Conservation (phyloP, 371 early-diverging fungal genomes). For the Vittaforma corneae region DNA sequence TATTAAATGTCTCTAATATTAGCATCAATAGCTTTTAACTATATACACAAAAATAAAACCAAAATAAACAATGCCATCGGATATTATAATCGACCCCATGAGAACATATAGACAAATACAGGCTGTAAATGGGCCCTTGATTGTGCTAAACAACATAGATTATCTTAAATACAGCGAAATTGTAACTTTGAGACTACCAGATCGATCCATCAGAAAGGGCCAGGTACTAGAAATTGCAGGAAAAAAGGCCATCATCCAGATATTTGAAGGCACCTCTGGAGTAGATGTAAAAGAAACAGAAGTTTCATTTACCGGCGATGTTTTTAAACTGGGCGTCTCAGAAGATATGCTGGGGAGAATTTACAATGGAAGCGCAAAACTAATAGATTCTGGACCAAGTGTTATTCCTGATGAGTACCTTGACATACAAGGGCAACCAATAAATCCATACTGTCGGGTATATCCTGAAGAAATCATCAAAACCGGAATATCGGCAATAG, state of each 20-base stretch:
- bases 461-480: constrained; percentile 99
- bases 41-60: not conserved
- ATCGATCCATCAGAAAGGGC: constrained; percentile 84
- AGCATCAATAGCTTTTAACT: not conserved
- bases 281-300: constrained; percentile 90
- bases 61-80: not conserved
- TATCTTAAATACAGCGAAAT: constrained; percentile 90
- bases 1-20: not conserved
- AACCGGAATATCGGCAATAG: constrained; percentile 98
- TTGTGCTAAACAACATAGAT: constrained; percentile 94
- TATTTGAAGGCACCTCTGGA: constrained; percentile 96
- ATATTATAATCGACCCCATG: constrained; percentile 38
- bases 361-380: constrained; percentile 96
- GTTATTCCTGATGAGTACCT: constrained; percentile 95
- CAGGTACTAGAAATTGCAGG: constrained; percentile 97
- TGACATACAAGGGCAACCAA: constrained; percentile 88
- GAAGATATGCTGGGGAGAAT: constrained; percentile 98
- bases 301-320: constrained; percentile 90
- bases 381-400: constrained; percentile 94
- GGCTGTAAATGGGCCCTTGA: constrained; percentile 97
- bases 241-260: constrained; percentile 92
- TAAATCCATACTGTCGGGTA: constrained; percentile 94
- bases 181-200: constrained; percentile 86
- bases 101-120: constrained; percentile 86
- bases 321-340: constrained; percentile 87